Base-by-base conservation (phyloP, 805 yeast species). In the Kodamaea hsintzibuensis region DNA sequence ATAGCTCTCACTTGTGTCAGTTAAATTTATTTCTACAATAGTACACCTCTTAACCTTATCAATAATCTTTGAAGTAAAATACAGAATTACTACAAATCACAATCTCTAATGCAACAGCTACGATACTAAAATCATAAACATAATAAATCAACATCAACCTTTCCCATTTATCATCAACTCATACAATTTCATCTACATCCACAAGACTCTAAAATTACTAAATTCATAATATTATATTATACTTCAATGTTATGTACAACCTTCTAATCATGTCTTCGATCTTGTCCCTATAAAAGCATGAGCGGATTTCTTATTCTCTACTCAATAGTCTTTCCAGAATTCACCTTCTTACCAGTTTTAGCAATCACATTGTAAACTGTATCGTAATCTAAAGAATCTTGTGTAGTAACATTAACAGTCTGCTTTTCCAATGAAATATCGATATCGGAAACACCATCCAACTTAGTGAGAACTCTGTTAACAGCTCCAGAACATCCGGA, bases 401-500 rank as follows among this genome's bases (percentile, higher is more conserved):
- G 72, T 8, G 95, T 82, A 53, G 78, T 77, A 43, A 93, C 97
- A 63, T 84, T 86, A 8, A 93, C 99, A 1, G 86, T 75, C 75
- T 93, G 98, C 27, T 83, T 73, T 50, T 88, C 92, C 47, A 95
- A 78, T 1, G 96, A 86, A 54, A 92, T 85, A 54, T 88, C 87
- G 18, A 86, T 77, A 43, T 82, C 76, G 48, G 85, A 79, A 47
- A 93, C 95, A 2, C 96, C 97, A 45, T 83, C 85, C 45, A 88
- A 76, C 60, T 79, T 83, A 43, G 76, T 78, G 53, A 91, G 79
- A 0, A 85, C 98, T 63, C 89, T 83, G 70, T 84, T 82, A 48
- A 93, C 89, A 6, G 98, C 97, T 54, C 81, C 83, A 18, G 96
- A 88, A 72, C 99, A 93, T 14, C 97, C 90, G 12, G 88, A 81